Base-by-base conservation (phyloP, 768 basidiomycete species). In the Suillus bovinus region DNA sequence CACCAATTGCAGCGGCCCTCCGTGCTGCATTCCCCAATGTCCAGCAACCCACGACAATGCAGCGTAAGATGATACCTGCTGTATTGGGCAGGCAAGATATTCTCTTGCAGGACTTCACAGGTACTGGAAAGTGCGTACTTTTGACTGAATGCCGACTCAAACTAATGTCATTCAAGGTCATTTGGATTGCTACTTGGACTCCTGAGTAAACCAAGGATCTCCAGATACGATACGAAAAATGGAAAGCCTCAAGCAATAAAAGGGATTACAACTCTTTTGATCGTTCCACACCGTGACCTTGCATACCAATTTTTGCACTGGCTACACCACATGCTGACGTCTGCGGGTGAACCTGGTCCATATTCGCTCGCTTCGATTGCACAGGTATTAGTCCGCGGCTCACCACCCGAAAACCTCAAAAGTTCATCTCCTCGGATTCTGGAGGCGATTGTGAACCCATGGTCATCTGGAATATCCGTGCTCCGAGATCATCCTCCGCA, bases 281-380 rank as follows among this genome's bases (percentile, higher is more conserved):
- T 92, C 42, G 88, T 90, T 9, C 90, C 90, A 11, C 90, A 92
- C 71, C 79, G 84, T 46, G 90, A 91, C 70, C 77, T 92, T 66
- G 90, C 86, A 4, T 80, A 82, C 66, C 90, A 92, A 70, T 79
- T 87, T 57, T 71, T 80, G 53, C 79, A 85, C 58, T 92, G 90
- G 90, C 81, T 89, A 42, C 75, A 86, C 64, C 77, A 78, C 55
- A 78, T 89, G 66, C 75, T 78, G 31, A 66, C 70, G 33, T 68
- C 72, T 10, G 66, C 70, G 13, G 78, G 75, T 44, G 56, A 67
- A n/a, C 58, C 67, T 34, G 67, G 69, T 3, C 68, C 76, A 56
- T 74, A 72, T 36, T 67, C 76, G 17, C 71, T 86, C 54, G 63
- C 74, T 4, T 77, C 78, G 5, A 74, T 88, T 38, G 85, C 79